Evolutionary conservation across 352 stramenopile genomes (phyloP).

Genomic region (Hyaloperonospora arabidopsidis): DNA sequence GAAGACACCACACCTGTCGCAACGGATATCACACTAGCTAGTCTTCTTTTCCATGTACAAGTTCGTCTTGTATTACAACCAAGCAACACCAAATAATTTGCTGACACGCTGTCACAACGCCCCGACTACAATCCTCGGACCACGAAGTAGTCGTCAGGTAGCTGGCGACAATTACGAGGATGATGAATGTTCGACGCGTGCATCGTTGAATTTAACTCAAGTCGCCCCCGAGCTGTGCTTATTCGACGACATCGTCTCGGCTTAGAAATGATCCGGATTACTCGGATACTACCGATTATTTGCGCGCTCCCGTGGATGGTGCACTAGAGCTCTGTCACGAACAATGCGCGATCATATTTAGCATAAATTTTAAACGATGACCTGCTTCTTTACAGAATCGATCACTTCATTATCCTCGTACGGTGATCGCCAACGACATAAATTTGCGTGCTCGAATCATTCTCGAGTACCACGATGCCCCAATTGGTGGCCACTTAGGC

Average conservation of each 20-base stretch:
- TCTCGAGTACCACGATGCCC: conserved; percentile 13
- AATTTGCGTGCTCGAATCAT: conserved; percentile 3
- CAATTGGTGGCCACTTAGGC: conserved; percentile 14
- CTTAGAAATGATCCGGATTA: not conserved
- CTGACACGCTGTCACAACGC: not conserved
- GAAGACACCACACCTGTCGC: not conserved
- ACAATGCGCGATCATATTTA: not conserved
- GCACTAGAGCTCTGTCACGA: not conserved
- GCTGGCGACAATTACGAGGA: no score
- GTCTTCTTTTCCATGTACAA: not conserved
- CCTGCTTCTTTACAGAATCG: not conserved
- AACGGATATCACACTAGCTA: not conserved
- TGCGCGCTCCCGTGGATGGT: no score
- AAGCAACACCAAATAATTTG: not conserved
- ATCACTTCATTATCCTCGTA: conserved; percentile 5
- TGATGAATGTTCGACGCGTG: no score
- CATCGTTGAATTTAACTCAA: no score
- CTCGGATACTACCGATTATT: not conserved
- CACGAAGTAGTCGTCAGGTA: not conserved
- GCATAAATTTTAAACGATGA: not conserved
- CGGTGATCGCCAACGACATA: conserved; percentile 1
- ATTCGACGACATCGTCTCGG: not conserved
- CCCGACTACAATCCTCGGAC: not conserved
- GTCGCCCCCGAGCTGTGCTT: no score
- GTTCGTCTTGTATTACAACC: not conserved